A percentile compares a stretch with the other conserved stretches of the same genome.
phyloP scores from a whole-genome alignment of 208 protist species.

The Zelonia costaricensis region DNA sequence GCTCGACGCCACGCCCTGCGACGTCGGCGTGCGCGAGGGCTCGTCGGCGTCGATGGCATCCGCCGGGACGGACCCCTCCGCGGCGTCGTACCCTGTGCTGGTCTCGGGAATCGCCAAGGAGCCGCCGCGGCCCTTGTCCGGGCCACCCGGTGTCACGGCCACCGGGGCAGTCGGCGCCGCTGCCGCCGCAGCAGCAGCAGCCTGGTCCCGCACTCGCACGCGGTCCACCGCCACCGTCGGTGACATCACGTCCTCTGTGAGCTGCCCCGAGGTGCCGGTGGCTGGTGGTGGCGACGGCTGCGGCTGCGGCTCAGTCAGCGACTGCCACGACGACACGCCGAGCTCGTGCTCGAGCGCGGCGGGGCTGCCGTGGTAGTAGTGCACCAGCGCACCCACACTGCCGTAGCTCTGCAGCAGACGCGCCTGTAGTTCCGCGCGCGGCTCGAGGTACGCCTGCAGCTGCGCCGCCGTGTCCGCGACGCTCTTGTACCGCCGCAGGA shows the following conservation, averaged over 20 bases:
- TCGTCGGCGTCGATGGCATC: too few relatives aligned
- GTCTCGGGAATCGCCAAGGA: too few relatives aligned
- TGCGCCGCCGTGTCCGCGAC: constrained; percentile 40
- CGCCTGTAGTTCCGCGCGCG: constrained; percentile 21
- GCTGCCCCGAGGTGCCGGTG: background rate
- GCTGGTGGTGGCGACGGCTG: too few relatives aligned
- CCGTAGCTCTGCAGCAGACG: constrained; percentile 49
- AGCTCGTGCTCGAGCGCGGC: constrained; percentile 63
- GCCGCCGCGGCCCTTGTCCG: too few relatives aligned
- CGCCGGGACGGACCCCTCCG: too few relatives aligned
- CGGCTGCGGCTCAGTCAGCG: constrained; percentile 19
- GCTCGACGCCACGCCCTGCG: too few relatives aligned
- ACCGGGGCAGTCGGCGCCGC: too few relatives aligned
- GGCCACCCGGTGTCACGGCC: too few relatives aligned
- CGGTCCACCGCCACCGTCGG: constrained; percentile 18
- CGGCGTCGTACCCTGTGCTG: too few relatives aligned
- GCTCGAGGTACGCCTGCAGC: constrained; percentile 42
- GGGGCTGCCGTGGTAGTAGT: constrained; percentile 73
- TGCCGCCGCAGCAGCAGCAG: too few relatives aligned
- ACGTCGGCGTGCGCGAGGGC: too few relatives aligned
- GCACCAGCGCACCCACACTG: constrained; percentile 49
- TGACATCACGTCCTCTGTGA: constrained; percentile 2
- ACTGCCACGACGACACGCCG: constrained; percentile 32
- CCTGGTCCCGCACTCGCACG: background rate
- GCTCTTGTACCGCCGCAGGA: constrained; percentile 31